Evolutionary conservation across 148 eudicot species (phyloP), one percentile per base, ranked within the genome.

Genomic region (Chenopodium quinoa): DNA sequence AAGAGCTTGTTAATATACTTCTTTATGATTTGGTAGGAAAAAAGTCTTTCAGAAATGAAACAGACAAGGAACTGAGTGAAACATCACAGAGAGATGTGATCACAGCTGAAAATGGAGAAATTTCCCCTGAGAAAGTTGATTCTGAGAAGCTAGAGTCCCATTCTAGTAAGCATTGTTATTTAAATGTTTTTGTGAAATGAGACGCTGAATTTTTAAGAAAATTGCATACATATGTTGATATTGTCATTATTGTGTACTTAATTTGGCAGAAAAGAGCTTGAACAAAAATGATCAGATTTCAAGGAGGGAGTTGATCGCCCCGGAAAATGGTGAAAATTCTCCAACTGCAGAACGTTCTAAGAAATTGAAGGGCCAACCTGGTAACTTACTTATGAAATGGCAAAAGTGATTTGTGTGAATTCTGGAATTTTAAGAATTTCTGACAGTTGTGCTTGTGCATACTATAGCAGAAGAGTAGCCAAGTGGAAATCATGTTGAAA

Each of bases 61-160:
- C 63, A 44, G 47, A 4, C 58, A 50, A 67, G 27, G 79, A 58
- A 44, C 60, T 23, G 46, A 71, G 78, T 37, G 20, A 80, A 16
- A 44, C 5, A 50, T 64, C 47, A 31, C 75, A 32, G 46, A 69
- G 29, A 40, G 73, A 73, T 37, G 4, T 27, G 22, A 37, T 52
- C 48, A 44, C 58, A n/a, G 23, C 27, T 27, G 76, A 29, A 72
- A 60, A 60, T 71, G 56, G 75, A 71, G 75, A 71, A 44, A 40
- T 1, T 22, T 71, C 22, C 12, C 52, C 52, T 14, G 52, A 71
- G 10, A 44, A 71, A 12, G 75, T 2, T 44, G 52, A 22, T 20
- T 44, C 54, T 44, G 11, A 40, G 12, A 44, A 40, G 9, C 22
- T 44, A 13, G 52, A 71, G 25, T 40, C 75, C 52, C 75, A 44